Evolutionary conservation across 331 rosid genomes (phyloP).

Genomic region (Arachis monticola): DNA sequence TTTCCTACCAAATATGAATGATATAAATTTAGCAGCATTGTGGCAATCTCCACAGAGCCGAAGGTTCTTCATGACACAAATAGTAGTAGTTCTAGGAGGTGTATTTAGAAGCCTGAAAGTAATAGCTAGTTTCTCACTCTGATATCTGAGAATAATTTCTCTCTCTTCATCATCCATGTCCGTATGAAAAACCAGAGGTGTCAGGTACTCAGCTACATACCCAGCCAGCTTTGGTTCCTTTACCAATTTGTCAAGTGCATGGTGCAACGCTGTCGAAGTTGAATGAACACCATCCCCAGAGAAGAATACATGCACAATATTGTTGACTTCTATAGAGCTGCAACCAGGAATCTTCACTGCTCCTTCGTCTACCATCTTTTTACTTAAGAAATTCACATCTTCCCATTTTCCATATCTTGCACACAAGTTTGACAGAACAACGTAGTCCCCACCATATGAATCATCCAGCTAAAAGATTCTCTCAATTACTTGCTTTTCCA

Average conservation of each 20-base stretch:
- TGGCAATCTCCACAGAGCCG: conserved; percentile 85
- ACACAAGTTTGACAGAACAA: conserved; percentile 76
- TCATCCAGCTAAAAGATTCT: conserved; percentile 76
- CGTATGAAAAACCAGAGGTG: conserved; percentile 70
- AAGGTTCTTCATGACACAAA: conserved; percentile 86
- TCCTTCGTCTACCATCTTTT: conserved; percentile 70
- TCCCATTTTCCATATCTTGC: conserved; percentile 83
- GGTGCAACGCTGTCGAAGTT: conserved; percentile 55
- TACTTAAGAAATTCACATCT: conserved; percentile 74
- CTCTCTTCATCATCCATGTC: conserved; percentile 71
- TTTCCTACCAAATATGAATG: conserved; percentile 69
- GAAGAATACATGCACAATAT: conserved; percentile 85
- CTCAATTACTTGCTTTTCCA: conserved; percentile 65
- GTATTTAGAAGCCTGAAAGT: conserved; percentile 78
- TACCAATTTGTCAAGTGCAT: conserved; percentile 70
- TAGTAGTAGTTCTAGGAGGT: conserved; percentile 69
- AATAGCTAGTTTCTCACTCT: conserved; percentile 88
- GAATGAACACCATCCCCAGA: conserved; percentile 75
- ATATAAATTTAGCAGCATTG: conserved; percentile 74
- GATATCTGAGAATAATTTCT: conserved; percentile 77
- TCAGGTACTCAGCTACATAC: conserved; percentile 63
- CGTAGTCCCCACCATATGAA: conserved; percentile 93
- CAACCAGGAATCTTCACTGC: conserved; percentile 81
- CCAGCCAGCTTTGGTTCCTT: conserved; percentile 78
- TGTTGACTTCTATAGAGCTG: conserved; percentile 87